These are phyloP conservation scores for Aquilaria sinensis DNA, from an alignment of 345 rosid genomes.

Conservation along the genomic window DNA sequence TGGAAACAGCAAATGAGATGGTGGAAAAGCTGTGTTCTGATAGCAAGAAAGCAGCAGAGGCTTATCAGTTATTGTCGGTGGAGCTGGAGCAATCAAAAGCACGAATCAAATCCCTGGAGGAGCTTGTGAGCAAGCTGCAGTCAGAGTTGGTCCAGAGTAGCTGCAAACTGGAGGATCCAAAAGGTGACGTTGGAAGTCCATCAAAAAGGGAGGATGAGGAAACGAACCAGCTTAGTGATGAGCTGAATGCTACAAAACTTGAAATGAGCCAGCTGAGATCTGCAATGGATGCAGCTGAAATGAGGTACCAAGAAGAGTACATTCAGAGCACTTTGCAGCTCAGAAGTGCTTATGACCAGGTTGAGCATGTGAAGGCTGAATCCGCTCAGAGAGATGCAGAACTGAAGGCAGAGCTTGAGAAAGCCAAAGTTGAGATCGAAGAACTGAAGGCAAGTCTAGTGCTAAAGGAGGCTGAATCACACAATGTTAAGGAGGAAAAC, in stretches of 20 bases:
- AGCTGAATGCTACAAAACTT: constrained; percentile 39
- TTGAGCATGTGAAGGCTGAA: constrained; percentile 47
- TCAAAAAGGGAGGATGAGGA: constrained; percentile 20
- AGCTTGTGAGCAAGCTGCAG: constrained; percentile 52
- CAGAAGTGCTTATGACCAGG: constrained; percentile 74
- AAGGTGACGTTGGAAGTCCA: constrained; percentile 7
- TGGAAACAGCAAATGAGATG: constrained; percentile 57
- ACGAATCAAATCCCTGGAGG: constrained; percentile 54
- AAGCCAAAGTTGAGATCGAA: constrained; percentile 35
- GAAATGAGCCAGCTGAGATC: constrained; percentile 65
- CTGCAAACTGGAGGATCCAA: constrained; percentile 7
- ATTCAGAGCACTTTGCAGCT: constrained; percentile 84
- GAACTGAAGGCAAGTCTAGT: constrained; percentile 43
- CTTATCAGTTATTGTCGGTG: constrained; percentile 39
- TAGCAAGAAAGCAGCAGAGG: constrained; percentile 52
- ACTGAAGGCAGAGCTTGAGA: constrained; percentile 48
- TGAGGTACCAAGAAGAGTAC: constrained; percentile 82
- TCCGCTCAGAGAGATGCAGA: constrained; percentile 47
- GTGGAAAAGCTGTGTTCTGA: constrained; percentile 57
- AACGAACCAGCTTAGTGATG: constrained; percentile 41
- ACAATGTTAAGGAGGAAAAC: constrained; percentile 37
- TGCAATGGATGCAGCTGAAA: constrained; percentile 67
- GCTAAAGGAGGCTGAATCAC: constrained; percentile 62
- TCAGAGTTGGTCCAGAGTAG: constrained; percentile 15
- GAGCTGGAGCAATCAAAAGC: constrained; percentile 73